Evolutionary conservation across 371 early-diverging fungal genomes (phyloP).

Genomic region (Mortierella sp.): DNA sequence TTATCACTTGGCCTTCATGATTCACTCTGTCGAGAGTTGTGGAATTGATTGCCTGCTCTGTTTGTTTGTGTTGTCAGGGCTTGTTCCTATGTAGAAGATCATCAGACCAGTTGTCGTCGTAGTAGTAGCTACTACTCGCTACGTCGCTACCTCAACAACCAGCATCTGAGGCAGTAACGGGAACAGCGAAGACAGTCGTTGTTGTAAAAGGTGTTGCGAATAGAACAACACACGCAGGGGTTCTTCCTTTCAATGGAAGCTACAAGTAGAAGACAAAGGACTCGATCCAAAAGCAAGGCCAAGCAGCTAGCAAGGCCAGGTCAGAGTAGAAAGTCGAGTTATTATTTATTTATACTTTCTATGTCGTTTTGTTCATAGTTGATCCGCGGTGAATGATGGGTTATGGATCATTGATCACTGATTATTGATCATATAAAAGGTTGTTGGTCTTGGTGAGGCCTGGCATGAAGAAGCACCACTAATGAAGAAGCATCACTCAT

Average conservation of each 20-base stretch:
- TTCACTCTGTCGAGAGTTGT: neutral
- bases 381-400: neutral
- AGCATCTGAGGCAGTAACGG: neutral
- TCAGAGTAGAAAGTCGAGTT: conserved; percentile 10
- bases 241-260: neutral
- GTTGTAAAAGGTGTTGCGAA: no score
- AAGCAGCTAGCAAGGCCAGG: neutral
- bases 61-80: neutral
- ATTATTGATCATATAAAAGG: neutral
- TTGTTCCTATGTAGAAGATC: neutral
- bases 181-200: neutral
- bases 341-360: neutral
- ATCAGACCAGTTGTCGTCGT: neutral
- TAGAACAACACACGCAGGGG: conserved; percentile 6
- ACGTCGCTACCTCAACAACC: no score
- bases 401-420: neutral
- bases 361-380: neutral
- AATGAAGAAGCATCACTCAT: no score
- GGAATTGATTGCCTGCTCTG: neutral
- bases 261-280: neutral
- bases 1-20: no score
- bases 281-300: neutral
- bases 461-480: no score
- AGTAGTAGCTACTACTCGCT: neutral
- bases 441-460: no score